Evolutionary conservation across 352 stramenopile genomes (phyloP).

Genomic region (Pythium rhizo-oryzae): DNA sequence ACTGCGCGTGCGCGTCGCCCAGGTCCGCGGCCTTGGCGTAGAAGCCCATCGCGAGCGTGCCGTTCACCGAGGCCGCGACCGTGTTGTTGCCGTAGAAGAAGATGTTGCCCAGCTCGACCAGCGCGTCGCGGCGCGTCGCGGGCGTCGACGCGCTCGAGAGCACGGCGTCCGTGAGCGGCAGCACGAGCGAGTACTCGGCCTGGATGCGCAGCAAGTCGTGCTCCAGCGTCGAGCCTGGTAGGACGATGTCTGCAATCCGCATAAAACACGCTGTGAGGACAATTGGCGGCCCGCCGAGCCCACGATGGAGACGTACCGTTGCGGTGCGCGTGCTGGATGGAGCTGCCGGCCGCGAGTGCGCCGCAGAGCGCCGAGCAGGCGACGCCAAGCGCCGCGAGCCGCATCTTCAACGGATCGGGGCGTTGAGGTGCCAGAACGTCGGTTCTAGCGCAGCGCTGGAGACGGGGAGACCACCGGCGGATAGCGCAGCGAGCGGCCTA

Average conservation of each 20-base stretch:
- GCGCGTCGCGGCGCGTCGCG: slow-evolving; percentile 46
- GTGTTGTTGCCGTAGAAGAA: slow-evolving; percentile 83
- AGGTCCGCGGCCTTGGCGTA: slow-evolving; percentile 62
- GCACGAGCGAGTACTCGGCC: slow-evolving; percentile 32
- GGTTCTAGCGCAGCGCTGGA: no score
- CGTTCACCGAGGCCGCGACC: slow-evolving; percentile 60
- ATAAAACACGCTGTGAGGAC: neutral
- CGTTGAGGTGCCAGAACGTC: no score
- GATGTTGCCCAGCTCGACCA: slow-evolving; percentile 72
- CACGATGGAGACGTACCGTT: slow-evolving; percentile 11
- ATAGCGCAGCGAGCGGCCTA: neutral
- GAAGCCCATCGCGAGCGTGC: slow-evolving; percentile 68
- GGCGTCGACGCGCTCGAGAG: slow-evolving; percentile 35
- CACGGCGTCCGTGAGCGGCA: slow-evolving; percentile 50
- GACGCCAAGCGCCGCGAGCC: neutral
- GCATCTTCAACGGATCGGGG: slow-evolving; percentile 3
- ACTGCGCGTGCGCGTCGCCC: slow-evolving; percentile 72
- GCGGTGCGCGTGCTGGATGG: slow-evolving; percentile 7
- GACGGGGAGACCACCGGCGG: neutral
- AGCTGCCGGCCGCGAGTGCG: neutral
- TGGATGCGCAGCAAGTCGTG: slow-evolving; percentile 35
- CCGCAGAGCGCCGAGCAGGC: slow-evolving; percentile 13
- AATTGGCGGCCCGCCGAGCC: no score
- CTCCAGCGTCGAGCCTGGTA: slow-evolving; percentile 25
- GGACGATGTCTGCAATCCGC: slow-evolving; percentile 20